A percentile compares a stretch with the other conserved stretches of the same genome.
Conservation (phyloP, 1,139 yeast genomes). For the Kodamaea sp. region DNA sequence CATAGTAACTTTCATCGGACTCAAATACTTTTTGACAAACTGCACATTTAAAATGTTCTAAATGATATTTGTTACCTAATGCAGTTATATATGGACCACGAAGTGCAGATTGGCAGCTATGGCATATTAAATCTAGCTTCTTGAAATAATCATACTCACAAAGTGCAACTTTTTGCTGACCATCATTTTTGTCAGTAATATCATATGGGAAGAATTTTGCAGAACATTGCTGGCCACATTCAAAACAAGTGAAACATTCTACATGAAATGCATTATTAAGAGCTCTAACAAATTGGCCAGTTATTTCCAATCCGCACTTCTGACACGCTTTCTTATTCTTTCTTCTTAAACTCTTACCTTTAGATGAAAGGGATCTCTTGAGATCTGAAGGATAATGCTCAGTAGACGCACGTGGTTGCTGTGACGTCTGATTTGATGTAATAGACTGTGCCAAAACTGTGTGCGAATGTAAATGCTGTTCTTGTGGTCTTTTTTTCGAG, state of each 20-base stretch:
- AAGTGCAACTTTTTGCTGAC: conserved; percentile 56
- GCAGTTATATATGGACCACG: conserved; percentile 95
- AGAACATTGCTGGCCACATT: conserved; percentile 75
- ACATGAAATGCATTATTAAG: conserved; percentile 77
- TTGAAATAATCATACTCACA: conserved; percentile 94
- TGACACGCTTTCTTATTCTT: conserved; percentile 48
- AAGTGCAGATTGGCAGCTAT: conserved; percentile 77
- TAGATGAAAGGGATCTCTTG: conserved; percentile 2
- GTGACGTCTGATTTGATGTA: background rate
- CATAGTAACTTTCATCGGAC: conserved; percentile 88
- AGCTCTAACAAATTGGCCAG: conserved; percentile 85
- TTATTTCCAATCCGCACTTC: conserved; percentile 61
- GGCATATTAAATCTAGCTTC: conserved; percentile 77
- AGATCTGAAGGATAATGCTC: background rate
- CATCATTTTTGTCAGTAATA: conserved; percentile 29
- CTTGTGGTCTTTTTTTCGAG: background rate
- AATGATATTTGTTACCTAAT: conserved; percentile 85
- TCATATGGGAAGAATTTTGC: conserved; percentile 66
- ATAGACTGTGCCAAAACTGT: background rate
- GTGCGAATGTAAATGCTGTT: background rate
- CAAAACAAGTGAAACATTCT: conserved; percentile 80
- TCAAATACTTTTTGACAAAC: conserved; percentile 87
- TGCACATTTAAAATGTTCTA: conserved; percentile 92
- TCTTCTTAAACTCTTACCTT: conserved; percentile 16
- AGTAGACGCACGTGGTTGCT: too few relatives aligned